A percentile compares a stretch with the other conserved stretches of the same genome.
phyloP scores from a whole-genome alignment of 2,329 filamentous ascomycete genomes.

The Fusarium redolens region DNA sequence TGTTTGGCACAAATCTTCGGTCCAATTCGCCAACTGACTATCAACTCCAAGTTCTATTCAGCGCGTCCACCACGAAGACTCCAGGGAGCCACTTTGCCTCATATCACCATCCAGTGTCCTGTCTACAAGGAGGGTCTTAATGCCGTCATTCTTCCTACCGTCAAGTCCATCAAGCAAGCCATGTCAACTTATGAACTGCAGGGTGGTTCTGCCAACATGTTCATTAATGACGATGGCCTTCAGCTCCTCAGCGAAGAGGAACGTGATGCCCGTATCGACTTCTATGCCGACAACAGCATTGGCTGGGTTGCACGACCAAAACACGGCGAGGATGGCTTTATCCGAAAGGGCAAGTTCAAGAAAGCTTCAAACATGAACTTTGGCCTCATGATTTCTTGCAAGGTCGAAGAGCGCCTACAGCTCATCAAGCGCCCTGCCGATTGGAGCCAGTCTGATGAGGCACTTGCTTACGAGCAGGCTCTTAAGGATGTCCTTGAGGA shows the following conservation, averaged over 20 bases:
- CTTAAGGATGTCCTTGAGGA: slow-evolving; percentile 75
- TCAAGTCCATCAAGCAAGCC: slow-evolving; percentile 81
- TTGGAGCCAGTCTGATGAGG: slow-evolving; percentile 78
- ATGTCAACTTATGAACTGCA: slow-evolving; percentile 82
- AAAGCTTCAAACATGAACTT: slow-evolving; percentile 82
- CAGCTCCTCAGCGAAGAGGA: slow-evolving; percentile 74
- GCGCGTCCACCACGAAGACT: slow-evolving; percentile 74
- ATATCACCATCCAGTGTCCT: slow-evolving; percentile 86
- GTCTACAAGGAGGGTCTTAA: slow-evolving; percentile 87
- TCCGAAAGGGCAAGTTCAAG: slow-evolving; percentile 74
- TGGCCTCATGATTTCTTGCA: slow-evolving; percentile 73
- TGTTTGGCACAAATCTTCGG: slow-evolving; percentile 81
- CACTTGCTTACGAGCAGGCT: slow-evolving; percentile 71
- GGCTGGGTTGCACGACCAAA: slow-evolving; percentile 75
- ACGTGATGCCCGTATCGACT: slow-evolving; percentile 71
- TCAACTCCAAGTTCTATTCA: slow-evolving; percentile 87
- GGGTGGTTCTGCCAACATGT: slow-evolving; percentile 82
- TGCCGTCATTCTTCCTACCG: slow-evolving; percentile 80
- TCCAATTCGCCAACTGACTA: slow-evolving; percentile 76
- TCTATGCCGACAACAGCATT: slow-evolving; percentile 76
- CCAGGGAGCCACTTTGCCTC: slow-evolving; percentile 68
- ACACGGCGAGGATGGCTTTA: slow-evolving; percentile 72
- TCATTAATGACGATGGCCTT: slow-evolving; percentile 80
- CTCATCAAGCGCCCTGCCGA: slow-evolving; percentile 65
- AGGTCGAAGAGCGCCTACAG: slow-evolving; percentile 76